A percentile compares a stretch with the other conserved stretches of the same genome.
These are phyloP conservation scores for Colletotrichum zoysiae DNA, from an alignment of 2,329 filamentous ascomycete genomes.

Conservation along the genomic window DNA sequence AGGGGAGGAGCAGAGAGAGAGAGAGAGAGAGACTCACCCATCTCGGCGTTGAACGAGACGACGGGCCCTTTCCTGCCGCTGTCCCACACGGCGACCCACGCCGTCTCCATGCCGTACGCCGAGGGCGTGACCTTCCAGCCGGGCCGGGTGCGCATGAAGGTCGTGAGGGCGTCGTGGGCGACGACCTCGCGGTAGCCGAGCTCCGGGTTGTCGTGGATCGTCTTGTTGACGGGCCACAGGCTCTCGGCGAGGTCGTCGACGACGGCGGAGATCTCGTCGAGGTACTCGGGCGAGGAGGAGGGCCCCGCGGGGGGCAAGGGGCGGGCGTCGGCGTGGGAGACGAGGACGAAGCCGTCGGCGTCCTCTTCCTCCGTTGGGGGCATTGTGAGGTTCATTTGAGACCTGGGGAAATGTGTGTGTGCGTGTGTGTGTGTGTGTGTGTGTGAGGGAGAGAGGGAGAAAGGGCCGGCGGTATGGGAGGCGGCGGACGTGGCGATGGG, in stretches of 20 bases:
- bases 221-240: constrained; percentile 41
- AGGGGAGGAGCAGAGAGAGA: neutral
- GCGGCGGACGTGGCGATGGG: neutral
- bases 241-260: constrained; percentile 25
- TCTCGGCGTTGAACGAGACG: constrained; percentile 61
- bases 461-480: neutral
- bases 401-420: neutral
- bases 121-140: constrained; percentile 65
- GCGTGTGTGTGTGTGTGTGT: neutral
- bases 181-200: constrained; percentile 48
- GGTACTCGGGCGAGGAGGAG: neutral
- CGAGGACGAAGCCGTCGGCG: constrained; percentile 28
- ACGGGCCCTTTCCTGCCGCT: constrained; percentile 60
- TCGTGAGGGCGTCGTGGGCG: constrained; percentile 58
- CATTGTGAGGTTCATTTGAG: constrained; percentile 10
- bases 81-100: constrained; percentile 64
- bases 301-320: neutral
- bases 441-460: too few species aligned
- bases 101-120: constrained; percentile 64
- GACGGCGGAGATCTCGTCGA: constrained; percentile 34
- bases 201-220: constrained; percentile 47
- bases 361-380: neutral
- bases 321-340: constrained; percentile 29
- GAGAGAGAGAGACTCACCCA: constrained; percentile 49
- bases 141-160: constrained; percentile 57